Evolutionary conservation across 768 basidiomycete species (phyloP).

Genomic region (Kockovaella imperatae): DNA sequence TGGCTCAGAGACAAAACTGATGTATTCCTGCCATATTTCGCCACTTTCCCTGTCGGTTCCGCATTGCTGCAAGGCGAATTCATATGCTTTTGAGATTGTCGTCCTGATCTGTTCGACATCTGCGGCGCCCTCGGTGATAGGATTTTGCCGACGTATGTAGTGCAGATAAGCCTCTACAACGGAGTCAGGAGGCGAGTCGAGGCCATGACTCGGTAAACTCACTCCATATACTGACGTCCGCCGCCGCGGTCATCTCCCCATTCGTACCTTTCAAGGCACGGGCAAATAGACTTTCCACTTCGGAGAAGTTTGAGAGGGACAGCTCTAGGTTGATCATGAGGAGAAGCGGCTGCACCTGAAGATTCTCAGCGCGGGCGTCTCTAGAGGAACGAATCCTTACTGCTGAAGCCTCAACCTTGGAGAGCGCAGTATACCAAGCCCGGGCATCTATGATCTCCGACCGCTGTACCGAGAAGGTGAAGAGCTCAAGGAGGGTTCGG

Average conservation of each 20-base stretch:
- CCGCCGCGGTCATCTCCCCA: constrained; percentile 53
- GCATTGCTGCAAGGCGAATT: constrained; percentile 80
- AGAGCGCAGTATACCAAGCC: constrained; percentile 69
- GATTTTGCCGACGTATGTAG: constrained; percentile 72
- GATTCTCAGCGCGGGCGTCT: constrained; percentile 6
- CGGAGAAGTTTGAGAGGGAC: constrained; percentile 54
- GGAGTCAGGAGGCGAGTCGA: constrained; percentile 1
- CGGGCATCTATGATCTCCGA: constrained; percentile 74
- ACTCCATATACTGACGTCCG: constrained; percentile 77
- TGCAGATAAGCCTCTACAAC: constrained; percentile 69
- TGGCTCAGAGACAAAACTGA: constrained; percentile 73
- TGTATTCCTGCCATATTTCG: constrained; percentile 89
- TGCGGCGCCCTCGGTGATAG: constrained; percentile 44
- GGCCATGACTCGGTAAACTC: constrained; percentile 6
- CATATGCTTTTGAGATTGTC: constrained; percentile 77
- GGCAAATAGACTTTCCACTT: constrained; percentile 82
- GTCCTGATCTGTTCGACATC: constrained; percentile 56
- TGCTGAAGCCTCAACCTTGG: constrained; percentile 82
- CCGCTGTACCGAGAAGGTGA: constrained; percentile 66
- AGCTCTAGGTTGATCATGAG: constrained; percentile 46
- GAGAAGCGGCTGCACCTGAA: constrained; percentile 51
- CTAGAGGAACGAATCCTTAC: constrained; percentile 51
- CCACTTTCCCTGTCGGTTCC: constrained; percentile 88
- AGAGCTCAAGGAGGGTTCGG: constrained; percentile 63
- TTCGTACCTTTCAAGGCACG: constrained; percentile 58